Evolutionary conservation across 495 filamentous ascomycete species (phyloP).

Genomic region (Collariella sp.): DNA sequence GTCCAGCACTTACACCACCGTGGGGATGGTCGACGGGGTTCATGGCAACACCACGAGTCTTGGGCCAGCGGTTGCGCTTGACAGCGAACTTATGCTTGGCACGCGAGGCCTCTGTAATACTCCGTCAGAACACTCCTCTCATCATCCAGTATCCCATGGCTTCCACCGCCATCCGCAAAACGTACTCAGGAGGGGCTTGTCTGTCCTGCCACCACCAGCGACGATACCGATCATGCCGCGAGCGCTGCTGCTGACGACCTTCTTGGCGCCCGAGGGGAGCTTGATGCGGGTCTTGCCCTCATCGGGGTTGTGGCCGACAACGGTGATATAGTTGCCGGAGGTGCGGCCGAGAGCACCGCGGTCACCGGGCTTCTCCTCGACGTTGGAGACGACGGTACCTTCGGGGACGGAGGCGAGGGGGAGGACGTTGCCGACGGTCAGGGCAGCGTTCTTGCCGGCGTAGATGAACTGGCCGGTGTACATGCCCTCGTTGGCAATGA

Average conservation of each 20-base stretch:
- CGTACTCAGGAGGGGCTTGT: constrained; percentile 93
- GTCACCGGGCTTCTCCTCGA: constrained; percentile 98
- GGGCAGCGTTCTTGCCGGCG: constrained; percentile 92
- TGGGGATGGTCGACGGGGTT: constrained; percentile 99
- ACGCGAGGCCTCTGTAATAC: constrained; percentile 73
- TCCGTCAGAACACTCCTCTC: constrained; percentile 13
- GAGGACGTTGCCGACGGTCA: constrained; percentile 95
- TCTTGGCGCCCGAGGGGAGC: constrained; percentile 98
- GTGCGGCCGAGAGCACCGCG: constrained; percentile 91
- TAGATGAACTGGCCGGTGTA: constrained; percentile 99
- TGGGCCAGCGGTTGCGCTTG: constrained; percentile 99
- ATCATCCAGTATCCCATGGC: background rate
- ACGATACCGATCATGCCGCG: constrained; percentile 99
- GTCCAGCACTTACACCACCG: constrained; percentile 54
- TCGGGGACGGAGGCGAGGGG: constrained; percentile 89
- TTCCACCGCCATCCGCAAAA: constrained; percentile 5
- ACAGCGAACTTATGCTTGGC: constrained; percentile 99
- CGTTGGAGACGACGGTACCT: constrained; percentile 97
- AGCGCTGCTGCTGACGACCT: constrained; percentile 83
- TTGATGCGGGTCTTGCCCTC: constrained; percentile 99
- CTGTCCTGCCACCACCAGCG: constrained; percentile 96
- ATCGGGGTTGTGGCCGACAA: constrained; percentile 97
- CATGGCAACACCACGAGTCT: constrained; percentile 99
- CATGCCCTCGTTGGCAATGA: constrained; percentile 99
- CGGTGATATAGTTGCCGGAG: constrained; percentile 97